These are phyloP conservation scores for Yamadazyma conglobata DNA, from an alignment of 1,139 yeast species.

Conservation along the genomic window DNA sequence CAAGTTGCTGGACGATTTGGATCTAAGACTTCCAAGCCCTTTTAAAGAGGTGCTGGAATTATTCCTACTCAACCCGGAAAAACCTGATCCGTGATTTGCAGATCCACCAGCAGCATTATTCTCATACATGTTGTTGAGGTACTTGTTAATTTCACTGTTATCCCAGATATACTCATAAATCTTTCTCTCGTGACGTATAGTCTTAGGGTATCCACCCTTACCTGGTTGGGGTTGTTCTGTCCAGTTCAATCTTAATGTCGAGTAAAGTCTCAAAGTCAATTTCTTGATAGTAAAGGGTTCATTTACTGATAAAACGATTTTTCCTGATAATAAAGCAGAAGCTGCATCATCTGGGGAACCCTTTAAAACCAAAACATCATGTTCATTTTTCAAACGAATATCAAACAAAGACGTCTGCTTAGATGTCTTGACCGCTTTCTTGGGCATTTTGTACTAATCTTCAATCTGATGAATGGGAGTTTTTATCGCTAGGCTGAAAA, in stretches of 20 bases:
- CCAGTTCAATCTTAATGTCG: slow-evolving; percentile 61
- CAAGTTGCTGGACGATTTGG: slow-evolving; percentile 32
- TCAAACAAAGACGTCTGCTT: slow-evolving; percentile 51
- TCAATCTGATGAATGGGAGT: neutral
- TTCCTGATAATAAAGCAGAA: slow-evolving; percentile 72
- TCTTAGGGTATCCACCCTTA: slow-evolving; percentile 44
- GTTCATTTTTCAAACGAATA: slow-evolving; percentile 64
- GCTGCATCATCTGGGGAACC: slow-evolving; percentile 79
- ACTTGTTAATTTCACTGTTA: slow-evolving; percentile 47
- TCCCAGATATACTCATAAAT: slow-evolving; percentile 81
- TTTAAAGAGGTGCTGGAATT: slow-evolving; percentile 37
- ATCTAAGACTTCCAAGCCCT: slow-evolving; percentile 24
- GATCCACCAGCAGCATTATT: slow-evolving; percentile 15
- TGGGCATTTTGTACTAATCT: slow-evolving; percentile 14
- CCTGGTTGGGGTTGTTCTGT: slow-evolving; percentile 46
- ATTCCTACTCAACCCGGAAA: slow-evolving; percentile 19
- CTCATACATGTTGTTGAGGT: slow-evolving; percentile 30
- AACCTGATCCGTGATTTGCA: neutral
- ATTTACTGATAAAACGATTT: slow-evolving; percentile 67
- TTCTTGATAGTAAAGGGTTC: slow-evolving; percentile 73
- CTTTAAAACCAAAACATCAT: slow-evolving; percentile 76
- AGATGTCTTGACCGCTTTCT: slow-evolving; percentile 12
- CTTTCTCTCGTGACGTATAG: slow-evolving; percentile 59
- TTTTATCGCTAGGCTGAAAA: too few relatives aligned
- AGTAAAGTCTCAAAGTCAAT: slow-evolving; percentile 59